Percentiles rank a stretch among this genome's conserved stretches.
phyloP scores from a whole-genome alignment of 2,329 filamentous ascomycete species.

The Trichoderma brevicompactum region DNA sequence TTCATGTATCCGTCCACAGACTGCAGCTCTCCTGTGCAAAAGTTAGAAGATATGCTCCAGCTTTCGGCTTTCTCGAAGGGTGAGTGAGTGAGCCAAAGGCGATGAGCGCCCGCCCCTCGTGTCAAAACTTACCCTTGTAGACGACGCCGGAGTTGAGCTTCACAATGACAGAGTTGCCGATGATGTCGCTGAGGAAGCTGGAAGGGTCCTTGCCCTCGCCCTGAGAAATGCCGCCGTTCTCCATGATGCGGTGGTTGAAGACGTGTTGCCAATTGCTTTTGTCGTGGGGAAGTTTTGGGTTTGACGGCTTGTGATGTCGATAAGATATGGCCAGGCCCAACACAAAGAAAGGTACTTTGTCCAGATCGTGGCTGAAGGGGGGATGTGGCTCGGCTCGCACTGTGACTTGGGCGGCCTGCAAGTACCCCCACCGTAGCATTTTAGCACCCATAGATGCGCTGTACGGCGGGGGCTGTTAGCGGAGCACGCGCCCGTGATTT shows the following conservation, averaged over 20 bases:
- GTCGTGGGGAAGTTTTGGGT: conserved; percentile 9
- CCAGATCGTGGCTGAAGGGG: conserved; percentile 10
- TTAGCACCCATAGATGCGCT: neutral
- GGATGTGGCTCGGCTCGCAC: conserved; percentile 28
- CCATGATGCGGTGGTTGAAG: conserved; percentile 58
- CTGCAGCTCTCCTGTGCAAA: conserved; percentile 77
- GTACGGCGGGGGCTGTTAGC: conserved; percentile 17
- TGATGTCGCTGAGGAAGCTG: conserved; percentile 90
- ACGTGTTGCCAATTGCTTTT: neutral
- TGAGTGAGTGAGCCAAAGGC: too few species aligned
- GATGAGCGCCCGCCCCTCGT: neutral
- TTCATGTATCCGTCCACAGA: conserved; percentile 99
- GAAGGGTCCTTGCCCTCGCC: conserved; percentile 88
- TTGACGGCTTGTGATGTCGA: conserved; percentile 10
- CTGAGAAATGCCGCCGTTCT: conserved; percentile 68
- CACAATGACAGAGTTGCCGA: conserved; percentile 90
- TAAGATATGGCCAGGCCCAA: conserved; percentile 16
- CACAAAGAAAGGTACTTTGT: neutral
- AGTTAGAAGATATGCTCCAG: neutral
- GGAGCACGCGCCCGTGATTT: conserved; percentile 19
- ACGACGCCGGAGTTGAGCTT: conserved; percentile 99
- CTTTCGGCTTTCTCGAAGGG: neutral
- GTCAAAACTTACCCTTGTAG: conserved; percentile 75
- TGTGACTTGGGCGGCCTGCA: conserved; percentile 15
- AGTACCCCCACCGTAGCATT: conserved; percentile 9